Conservation (phyloP, 2,329 filamentous ascomycete genomes). For the Calycina marina region DNA sequence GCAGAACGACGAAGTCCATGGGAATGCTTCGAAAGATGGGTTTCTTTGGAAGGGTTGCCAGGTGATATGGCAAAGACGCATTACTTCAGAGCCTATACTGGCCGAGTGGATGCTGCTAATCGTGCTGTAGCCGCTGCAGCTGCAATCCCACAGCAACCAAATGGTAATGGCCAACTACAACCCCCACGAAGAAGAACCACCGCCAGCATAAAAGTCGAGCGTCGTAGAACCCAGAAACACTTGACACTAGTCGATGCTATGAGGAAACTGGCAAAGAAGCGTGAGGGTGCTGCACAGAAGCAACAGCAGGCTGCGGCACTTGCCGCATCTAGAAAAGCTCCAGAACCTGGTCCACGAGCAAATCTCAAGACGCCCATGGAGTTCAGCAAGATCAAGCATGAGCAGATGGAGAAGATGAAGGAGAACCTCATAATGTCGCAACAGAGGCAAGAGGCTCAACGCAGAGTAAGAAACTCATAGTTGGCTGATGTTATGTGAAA, state of each 20-base stretch:
- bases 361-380: conserved; percentile 60
- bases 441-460: conserved; percentile 27
- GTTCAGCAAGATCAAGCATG: conserved; percentile 78
- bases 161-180: conserved; percentile 28
- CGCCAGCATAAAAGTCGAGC: conserved; percentile 71
- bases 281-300: conserved; percentile 74
- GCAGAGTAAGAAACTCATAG: conserved; percentile 32
- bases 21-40: conserved; percentile 98
- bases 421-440: conserved; percentile 40
- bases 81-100: conserved; percentile 69
- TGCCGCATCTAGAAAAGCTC: conserved; percentile 68
- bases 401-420: conserved; percentile 58
- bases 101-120: conserved; percentile 44
- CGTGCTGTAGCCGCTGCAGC: conserved; percentile 29
- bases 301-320: conserved; percentile 67
- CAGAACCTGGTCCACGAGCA: conserved; percentile 43
- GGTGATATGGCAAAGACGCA: conserved; percentile 89
- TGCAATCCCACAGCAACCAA: conserved; percentile 17
- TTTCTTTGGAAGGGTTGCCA: conserved; percentile 77
- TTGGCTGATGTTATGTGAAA: not conserved
- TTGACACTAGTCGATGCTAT: conserved; percentile 84
- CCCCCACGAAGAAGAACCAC: conserved; percentile 54
- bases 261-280: conserved; percentile 88
- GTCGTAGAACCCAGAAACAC: conserved; percentile 73
- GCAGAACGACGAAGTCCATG: conserved; percentile 85